phyloP scores from a whole-genome alignment of 2,329 filamentous ascomycete genomes.

The Hymenoscyphus albidus region DNA sequence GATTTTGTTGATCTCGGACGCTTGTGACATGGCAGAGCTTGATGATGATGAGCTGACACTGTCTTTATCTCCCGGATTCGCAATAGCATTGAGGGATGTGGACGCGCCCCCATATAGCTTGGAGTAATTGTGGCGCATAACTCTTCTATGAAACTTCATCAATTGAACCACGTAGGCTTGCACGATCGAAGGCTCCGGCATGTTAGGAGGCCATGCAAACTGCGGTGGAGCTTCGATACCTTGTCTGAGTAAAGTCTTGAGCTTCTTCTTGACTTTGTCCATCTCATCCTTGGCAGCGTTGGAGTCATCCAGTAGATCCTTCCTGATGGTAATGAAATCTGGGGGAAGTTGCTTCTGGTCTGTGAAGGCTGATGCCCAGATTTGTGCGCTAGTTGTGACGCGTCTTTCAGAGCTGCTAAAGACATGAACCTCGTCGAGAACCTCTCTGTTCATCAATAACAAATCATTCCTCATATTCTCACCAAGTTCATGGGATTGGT shows the following conservation, averaged over 20 bases:
- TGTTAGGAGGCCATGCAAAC: slow-evolving; percentile 96
- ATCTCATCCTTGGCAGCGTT: slow-evolving; percentile 99
- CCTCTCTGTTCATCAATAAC: slow-evolving; percentile 85
- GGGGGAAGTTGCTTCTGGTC: slow-evolving; percentile 79
- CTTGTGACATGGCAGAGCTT: slow-evolving; percentile 52
- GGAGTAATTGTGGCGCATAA: slow-evolving; percentile 91
- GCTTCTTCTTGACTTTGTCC: slow-evolving; percentile 99
- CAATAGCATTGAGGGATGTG: slow-evolving; percentile 57
- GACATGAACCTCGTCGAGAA: slow-evolving; percentile 87
- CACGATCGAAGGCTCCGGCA: slow-evolving; percentile 90
- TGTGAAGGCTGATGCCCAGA: slow-evolving; percentile 87
- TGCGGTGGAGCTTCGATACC: slow-evolving; percentile 91
- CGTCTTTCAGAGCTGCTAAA: slow-evolving; percentile 95
- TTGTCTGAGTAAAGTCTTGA: slow-evolving; percentile 86
- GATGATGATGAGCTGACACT: slow-evolving; percentile 37
- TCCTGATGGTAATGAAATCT: slow-evolving; percentile 85
- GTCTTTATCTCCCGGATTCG: slow-evolving; percentile 43
- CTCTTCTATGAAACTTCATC: slow-evolving; percentile 94
- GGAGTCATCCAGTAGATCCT: slow-evolving; percentile 92
- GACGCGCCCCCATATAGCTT: slow-evolving; percentile 68
- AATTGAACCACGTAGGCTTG: slow-evolving; percentile 87
- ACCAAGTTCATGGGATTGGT: slow-evolving; percentile 92
- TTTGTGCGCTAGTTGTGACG: slow-evolving; percentile 93
- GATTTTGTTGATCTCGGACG: slow-evolving; percentile 63
- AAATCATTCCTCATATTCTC: slow-evolving; percentile 95